phyloP scores from a whole-genome alignment of 306 rosid genomes.

The Inga leiocalycina region DNA sequence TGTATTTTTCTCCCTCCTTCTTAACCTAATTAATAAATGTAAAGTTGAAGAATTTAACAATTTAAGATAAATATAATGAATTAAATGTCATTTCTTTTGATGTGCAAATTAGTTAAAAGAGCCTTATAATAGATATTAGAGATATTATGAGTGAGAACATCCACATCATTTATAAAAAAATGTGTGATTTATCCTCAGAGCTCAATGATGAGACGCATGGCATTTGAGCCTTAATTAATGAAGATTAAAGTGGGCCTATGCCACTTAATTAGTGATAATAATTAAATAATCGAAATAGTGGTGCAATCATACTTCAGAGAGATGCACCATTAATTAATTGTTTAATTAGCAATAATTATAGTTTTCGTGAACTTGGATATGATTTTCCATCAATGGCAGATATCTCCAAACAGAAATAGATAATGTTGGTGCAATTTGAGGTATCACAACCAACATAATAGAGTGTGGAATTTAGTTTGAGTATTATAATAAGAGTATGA shows the following conservation, averaged over 20 bases:
- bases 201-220: constrained; percentile 34
- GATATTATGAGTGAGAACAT: neutral
- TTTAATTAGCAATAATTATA: neutral
- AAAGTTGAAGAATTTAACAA: no score
- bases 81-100: no score
- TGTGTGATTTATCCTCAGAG: constrained; percentile 33
- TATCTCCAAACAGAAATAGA: constrained; percentile 2
- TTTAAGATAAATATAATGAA: no score
- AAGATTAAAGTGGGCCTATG: constrained; percentile 34
- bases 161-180: constrained; percentile 27
- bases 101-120: no score
- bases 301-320: constrained; percentile 33
- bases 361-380: neutral
- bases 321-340: constrained; percentile 13
- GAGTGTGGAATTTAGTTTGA: neutral
- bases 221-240: constrained; percentile 42
- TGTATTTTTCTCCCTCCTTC: no score
- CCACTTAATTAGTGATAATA: constrained; percentile 36
- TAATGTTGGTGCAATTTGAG: constrained; percentile 9
- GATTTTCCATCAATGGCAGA: neutral
- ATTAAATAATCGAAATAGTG: constrained; percentile 28
- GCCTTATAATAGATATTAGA: no score
- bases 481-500: neutral
- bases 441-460: neutral
- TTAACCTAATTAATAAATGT: no score